A percentile compares a stretch with the other conserved stretches of the same genome.
These are phyloP conservation scores for Bryum argenteum DNA, from an alignment of 225 moss, liverwort and hornwort genomes.

Conservation along the genomic window DNA sequence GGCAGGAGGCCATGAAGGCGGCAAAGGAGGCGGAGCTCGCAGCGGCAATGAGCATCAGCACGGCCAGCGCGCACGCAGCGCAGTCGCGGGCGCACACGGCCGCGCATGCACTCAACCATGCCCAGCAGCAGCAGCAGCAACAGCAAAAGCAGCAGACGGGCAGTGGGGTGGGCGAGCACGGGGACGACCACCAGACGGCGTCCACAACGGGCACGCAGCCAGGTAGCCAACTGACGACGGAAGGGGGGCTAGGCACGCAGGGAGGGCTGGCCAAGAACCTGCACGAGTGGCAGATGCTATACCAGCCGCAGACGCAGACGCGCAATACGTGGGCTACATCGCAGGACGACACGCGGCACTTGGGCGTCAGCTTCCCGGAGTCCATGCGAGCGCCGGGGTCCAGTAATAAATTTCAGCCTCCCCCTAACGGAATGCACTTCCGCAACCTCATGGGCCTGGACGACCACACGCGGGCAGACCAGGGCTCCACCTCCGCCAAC, in stretches of 20 bases:
- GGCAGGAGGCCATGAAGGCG: conserved; percentile 66
- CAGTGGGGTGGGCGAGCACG: conserved; percentile 21
- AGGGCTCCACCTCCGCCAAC: conserved; percentile 60
- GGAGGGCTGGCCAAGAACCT: conserved; percentile 63
- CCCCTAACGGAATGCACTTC: conserved; percentile 72
- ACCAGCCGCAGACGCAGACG: conserved; percentile 65
- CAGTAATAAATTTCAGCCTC: conserved; percentile 38
- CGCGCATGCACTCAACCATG: conserved; percentile 59
- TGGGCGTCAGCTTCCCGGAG: conserved; percentile 43
- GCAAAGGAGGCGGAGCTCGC: conserved; percentile 66
- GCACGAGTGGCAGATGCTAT: conserved; percentile 96
- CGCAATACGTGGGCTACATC: conserved; percentile 47
- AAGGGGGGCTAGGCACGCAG: conserved; percentile 43
- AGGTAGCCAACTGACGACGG: conserved; percentile 66
- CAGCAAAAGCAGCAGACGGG: too few relatives aligned
- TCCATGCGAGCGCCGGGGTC: conserved; percentile 55
- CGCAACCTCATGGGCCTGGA: conserved; percentile 90
- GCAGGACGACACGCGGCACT: conserved; percentile 46
- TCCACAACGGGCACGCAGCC: conserved; percentile 58
- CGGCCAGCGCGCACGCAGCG: conserved; percentile 48
- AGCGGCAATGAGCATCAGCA: conserved; percentile 33
- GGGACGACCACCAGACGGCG: conserved; percentile 65
- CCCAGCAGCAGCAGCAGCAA: conserved; percentile 23
- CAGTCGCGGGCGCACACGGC: conserved; percentile 59
- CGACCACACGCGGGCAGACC: conserved; percentile 43